These are phyloP conservation scores for Tulasnella sp. DNA, from an alignment of 768 basidiomycete species.

Conservation along the genomic window DNA sequence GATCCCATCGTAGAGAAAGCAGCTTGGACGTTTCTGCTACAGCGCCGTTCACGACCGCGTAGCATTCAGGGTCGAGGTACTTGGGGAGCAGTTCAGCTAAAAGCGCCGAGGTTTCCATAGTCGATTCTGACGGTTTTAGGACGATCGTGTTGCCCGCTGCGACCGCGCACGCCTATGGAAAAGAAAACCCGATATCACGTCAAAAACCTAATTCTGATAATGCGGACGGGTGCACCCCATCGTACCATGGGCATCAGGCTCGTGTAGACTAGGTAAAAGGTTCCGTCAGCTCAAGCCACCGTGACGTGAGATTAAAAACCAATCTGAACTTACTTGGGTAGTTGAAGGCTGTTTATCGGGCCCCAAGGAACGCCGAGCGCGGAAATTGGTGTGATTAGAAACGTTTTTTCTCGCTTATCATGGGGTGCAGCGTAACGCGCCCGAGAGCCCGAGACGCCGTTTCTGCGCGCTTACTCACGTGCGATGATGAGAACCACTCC, in stretches of 20 bases:
- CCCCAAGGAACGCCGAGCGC: background rate
- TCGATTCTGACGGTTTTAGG: slow-evolving; percentile 73
- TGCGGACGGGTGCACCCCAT: background rate
- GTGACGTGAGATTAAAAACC: too few relatives aligned
- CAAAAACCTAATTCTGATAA: background rate
- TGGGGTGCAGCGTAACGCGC: background rate
- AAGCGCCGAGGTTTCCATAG: slow-evolving; percentile 53
- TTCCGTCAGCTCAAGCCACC: background rate
- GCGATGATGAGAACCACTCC: slow-evolving; percentile 18
- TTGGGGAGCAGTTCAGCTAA: slow-evolving; percentile 66
- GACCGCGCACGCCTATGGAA: slow-evolving; percentile 46
- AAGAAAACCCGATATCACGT: background rate
- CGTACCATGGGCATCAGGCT: slow-evolving; percentile 2
- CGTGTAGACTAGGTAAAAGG: background rate
- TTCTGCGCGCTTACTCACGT: slow-evolving; percentile 13
- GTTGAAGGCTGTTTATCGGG: slow-evolving; percentile 11
- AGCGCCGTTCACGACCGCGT: slow-evolving; percentile 66
- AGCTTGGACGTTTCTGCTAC: slow-evolving; percentile 57
- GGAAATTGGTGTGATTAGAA: background rate
- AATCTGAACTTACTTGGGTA: slow-evolving; percentile 11
- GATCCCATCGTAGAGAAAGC: slow-evolving; percentile 24
- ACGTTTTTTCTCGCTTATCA: slow-evolving; percentile 6
- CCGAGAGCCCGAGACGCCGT: background rate
- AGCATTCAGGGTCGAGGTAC: slow-evolving; percentile 66
- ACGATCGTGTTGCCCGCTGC: slow-evolving; percentile 71